Evolutionary conservation across 768 basidiomycete genomes (phyloP).

Genomic region (Kwoniella sp.): DNA sequence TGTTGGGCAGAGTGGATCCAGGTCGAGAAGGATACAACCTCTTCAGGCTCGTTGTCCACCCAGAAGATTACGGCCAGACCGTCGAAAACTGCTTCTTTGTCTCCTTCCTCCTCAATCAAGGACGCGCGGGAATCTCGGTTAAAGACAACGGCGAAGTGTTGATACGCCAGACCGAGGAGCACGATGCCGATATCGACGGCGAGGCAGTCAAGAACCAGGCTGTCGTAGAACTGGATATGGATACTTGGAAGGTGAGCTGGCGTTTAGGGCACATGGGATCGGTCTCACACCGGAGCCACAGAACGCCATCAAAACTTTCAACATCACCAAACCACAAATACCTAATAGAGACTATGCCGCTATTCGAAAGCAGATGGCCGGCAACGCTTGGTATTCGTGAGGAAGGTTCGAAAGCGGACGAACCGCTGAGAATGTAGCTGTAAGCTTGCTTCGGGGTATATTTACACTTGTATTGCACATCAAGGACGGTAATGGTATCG

Average conservation of each 20-base stretch:
- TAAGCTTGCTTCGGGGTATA: no score
- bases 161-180: constrained; percentile 68
- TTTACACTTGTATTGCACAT: no score
- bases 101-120: constrained; percentile 85
- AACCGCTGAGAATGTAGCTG: no score
- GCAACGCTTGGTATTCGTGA: constrained; percentile 28
- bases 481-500: background rate
- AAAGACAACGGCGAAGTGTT: constrained; percentile 64
- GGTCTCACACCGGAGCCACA: constrained; percentile 43
- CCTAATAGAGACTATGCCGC: constrained; percentile 60
- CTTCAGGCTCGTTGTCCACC: constrained; percentile 84
- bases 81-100: constrained; percentile 96
- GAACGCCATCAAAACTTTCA: constrained; percentile 82
- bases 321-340: constrained; percentile 70
- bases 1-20: constrained; percentile 54
- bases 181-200: constrained; percentile 59
- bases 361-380: constrained; percentile 9
- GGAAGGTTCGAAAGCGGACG: no score
- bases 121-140: constrained; percentile 52
- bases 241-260: constrained; percentile 71
- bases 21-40: constrained; percentile 60
- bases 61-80: constrained; percentile 81
- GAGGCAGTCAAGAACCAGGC: constrained; percentile 74
- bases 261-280: background rate
- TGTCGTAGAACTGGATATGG: constrained; percentile 86